These are phyloP conservation scores for Beverwykella pulmonaria DNA, from an alignment of 495 filamentous ascomycete genomes.

Conservation along the genomic window DNA sequence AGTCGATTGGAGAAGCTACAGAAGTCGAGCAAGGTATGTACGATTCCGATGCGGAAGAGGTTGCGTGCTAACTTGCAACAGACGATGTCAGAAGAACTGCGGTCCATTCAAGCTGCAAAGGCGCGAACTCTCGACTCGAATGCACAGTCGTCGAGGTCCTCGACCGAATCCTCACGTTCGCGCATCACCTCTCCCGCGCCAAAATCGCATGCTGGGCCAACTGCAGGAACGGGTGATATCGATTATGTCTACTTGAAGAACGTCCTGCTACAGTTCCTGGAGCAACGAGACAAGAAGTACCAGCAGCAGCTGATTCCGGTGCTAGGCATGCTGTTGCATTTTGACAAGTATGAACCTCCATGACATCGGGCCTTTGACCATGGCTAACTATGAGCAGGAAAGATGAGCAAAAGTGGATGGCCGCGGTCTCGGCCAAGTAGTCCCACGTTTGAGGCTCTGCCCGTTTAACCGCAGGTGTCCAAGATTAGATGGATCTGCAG, in stretches of 20 bases:
- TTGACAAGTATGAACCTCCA: constrained; percentile 81
- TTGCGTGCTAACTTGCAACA: constrained; percentile 28
- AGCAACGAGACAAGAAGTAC: constrained; percentile 89
- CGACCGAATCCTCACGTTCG: constrained; percentile 46
- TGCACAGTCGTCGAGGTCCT: constrained; percentile 62
- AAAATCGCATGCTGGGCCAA: constrained; percentile 46
- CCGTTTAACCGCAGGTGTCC: not conserved
- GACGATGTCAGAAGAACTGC: constrained; percentile 55
- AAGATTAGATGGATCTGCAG: not conserved
- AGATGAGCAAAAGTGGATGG: constrained; percentile 88
- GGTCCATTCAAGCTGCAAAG: constrained; percentile 46
- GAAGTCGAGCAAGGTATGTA: constrained; percentile 64
- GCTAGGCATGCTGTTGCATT: constrained; percentile 84
- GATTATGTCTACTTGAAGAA: constrained; percentile 95
- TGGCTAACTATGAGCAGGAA: constrained; percentile 53
- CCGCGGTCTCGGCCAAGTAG: constrained; percentile 66
- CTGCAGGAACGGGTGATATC: constrained; percentile 51
- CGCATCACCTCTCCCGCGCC: constrained; percentile 60
- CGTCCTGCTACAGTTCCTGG: constrained; percentile 89
- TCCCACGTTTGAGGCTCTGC: constrained; percentile 3
- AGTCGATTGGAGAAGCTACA: constrained; percentile 75
- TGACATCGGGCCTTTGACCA: not conserved
- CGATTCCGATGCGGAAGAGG: not conserved
- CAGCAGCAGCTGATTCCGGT: constrained; percentile 91
- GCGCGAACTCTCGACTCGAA: constrained; percentile 48